A percentile compares a stretch with the other conserved stretches of the same genome.
Evolutionary conservation across 495 filamentous ascomycete genomes (phyloP).

Genomic region (Xylaria acuta): DNA sequence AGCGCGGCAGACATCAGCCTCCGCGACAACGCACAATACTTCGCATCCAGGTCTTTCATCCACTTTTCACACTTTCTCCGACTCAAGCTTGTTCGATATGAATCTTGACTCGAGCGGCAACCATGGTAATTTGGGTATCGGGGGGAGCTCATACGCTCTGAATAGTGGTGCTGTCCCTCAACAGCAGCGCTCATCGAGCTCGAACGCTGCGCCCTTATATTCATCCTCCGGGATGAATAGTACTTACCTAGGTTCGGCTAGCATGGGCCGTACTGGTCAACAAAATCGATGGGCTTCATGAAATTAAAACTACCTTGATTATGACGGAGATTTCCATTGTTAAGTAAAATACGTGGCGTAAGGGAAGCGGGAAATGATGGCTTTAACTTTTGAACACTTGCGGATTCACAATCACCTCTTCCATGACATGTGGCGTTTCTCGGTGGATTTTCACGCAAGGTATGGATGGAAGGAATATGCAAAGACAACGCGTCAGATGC

Average conservation of each 20-base stretch:
- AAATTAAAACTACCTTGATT: conserved; percentile 1
- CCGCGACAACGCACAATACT: conserved; percentile 35
- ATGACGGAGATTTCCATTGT: conserved; percentile 10
- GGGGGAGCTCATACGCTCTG: conserved; percentile 36
- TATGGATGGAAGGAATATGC: conserved; percentile 10
- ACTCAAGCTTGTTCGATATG: conserved; percentile 49
- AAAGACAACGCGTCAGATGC: not conserved
- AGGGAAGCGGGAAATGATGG: conserved; percentile 24
- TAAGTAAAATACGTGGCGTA: conserved; percentile 26
- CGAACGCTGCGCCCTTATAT: conserved; percentile 35
- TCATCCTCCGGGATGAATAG: conserved; percentile 40
- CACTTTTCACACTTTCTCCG: conserved; percentile 35
- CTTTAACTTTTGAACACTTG: conserved; percentile 20
- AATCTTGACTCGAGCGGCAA: conserved; percentile 45
- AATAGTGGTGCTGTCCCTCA: conserved; percentile 34
- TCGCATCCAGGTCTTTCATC: conserved; percentile 38
- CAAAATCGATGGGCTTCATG: conserved; percentile 40
- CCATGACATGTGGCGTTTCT: conserved; percentile 24
- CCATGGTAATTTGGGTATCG: conserved; percentile 37
- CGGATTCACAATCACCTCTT: conserved; percentile 21
- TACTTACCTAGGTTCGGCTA: conserved; percentile 35
- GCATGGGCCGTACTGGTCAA: conserved; percentile 35
- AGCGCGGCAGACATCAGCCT: conserved; percentile 36
- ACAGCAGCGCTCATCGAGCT: conserved; percentile 40
- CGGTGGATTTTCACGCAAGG: conserved; percentile 16